Evolutionary conservation across 805 yeast genomes (phyloP), one percentile per base, ranked within the genome.

Genomic region (Debaryomyces hansenii): DNA sequence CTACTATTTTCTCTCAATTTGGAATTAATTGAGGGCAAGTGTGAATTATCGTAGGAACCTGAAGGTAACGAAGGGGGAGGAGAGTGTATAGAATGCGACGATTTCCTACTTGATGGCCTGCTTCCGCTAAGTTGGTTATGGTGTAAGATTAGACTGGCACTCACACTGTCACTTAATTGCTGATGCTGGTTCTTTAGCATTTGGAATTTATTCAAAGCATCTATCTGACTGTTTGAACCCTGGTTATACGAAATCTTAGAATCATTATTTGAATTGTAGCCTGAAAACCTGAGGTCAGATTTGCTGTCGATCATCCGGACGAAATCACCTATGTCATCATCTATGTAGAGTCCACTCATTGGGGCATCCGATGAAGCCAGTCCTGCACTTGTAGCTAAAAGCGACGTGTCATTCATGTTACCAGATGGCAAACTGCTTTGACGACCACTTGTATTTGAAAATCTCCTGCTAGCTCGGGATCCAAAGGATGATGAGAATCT

Each of bases 401-500:
- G 47, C 8, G 65, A 58, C 5, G 53, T 51, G 24, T 53, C 58
- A 42, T 41, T 36, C 12, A 53, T 60, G 40, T 57, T 54, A 16
- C 59, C 59, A 10, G 57, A 59, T 8, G 64, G 56, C 7, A 39
- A 9, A 1, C 60, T 52, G 32, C 58, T 57, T 43, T 64, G 69
- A 18, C 63, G 55, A 16, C 56, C 54, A 36, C 69, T 63, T 3
- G 72, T 62, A 47, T 62, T 68, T 36, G 72, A 65, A 48, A 67
- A 70, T 27, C 87, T 71, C n/a, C 85, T 75, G 47, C 74, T 68
- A 12, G 69, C 74, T 41, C 87, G 68, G n/a, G 84, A 82, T 0
- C 88, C 87, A 62, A 85, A 85, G 0, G 91, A 84, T 0, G 92
- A 82, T 2, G 88, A 78, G 53, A 84, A 85, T 51, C 83, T 75